Base-by-base conservation (phyloP, 1,284 basidiomycete genomes). In the Malassezia arunalokei region DNA sequence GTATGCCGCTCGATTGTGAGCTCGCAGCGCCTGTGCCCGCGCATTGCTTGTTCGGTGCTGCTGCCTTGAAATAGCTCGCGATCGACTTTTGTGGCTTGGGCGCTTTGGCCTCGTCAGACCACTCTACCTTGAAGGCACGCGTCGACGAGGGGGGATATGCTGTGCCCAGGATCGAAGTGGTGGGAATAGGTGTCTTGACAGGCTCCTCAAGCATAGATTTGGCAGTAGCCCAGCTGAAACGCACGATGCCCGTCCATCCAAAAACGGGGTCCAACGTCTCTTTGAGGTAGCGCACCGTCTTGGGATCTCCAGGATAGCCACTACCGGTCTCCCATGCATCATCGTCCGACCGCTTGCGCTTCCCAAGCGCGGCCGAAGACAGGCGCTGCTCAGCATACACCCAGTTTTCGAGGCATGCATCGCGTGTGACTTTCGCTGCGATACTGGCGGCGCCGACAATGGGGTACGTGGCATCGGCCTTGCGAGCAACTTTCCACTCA, bases 401-500 rank as follows among this genome's bases (percentile, higher is more conserved):
- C 92, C 92, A 98, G 8, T 79, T 78, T 49, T 92, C 84, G 17
- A 98, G 78, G 75, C 88, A 90, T 5, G 84, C 80, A 68, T 98
- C 92, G 58, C 92, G 78, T 0, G 92, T 98, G 32, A 91, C 90
- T 75, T 98, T 98, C 5, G 92, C 92, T 5, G 90, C 87, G 30
- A 98, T 88, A 72, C 86, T 90, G 2, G 92, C 94, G 6, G 92
- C 92, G 17, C 89, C 86, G 51, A 98, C 94, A 58, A 98, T 90
- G 65, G 91, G 94, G 79, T 83, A 98, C 61, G 89, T 83, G 15
- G 85, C 85, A 73, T 98, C 92, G 12, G 92, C 92, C 76, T 98
- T 96, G 28, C 82, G 82, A 15, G 84, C 82, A 11, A 98, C 92
- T 0, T 86, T 90, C 73, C 96, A 91, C 39, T 79, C 76, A 47